These are phyloP conservation scores for Sporisorium reilianum DNA, from an alignment of 1,284 basidiomycete species.

Conservation along the genomic window DNA sequence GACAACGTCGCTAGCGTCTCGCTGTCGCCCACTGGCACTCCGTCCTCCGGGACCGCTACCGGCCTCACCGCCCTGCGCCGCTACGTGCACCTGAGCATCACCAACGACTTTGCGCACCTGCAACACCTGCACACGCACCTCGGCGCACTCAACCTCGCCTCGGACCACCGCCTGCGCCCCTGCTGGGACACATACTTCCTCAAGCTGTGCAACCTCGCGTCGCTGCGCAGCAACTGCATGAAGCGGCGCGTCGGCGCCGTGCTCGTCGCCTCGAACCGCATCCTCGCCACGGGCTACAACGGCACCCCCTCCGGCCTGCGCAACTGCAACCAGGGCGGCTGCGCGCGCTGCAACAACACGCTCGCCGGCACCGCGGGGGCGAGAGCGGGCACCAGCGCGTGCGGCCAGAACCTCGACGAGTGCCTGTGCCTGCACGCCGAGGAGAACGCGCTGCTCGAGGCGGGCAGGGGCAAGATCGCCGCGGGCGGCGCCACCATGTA, in stretches of 20 bases:
- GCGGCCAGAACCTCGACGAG: constrained; percentile 77
- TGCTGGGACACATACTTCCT: constrained; percentile 69
- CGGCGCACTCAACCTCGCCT: constrained; percentile 78
- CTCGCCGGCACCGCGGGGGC: constrained; percentile 1
- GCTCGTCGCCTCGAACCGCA: constrained; percentile 82
- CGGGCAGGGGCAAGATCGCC: constrained; percentile 75
- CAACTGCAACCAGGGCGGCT: constrained; percentile 69
- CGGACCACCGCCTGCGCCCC: constrained; percentile 80
- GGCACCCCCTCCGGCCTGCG: constrained; percentile 89
- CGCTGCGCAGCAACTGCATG: constrained; percentile 75
- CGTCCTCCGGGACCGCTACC: not conserved
- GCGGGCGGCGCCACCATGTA: constrained; percentile 82
- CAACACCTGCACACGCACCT: constrained; percentile 76
- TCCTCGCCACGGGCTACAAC: constrained; percentile 98
- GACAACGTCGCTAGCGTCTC: constrained; percentile 17
- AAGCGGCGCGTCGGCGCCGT: constrained; percentile 95
- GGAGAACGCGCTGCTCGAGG: constrained; percentile 95
- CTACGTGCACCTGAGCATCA: constrained; percentile 75
- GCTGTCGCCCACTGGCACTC: not conserved
- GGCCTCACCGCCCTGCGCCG: constrained; percentile 29
- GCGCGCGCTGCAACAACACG: constrained; percentile 63
- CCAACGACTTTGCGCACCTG: constrained; percentile 78
- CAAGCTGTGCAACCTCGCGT: constrained; percentile 65
- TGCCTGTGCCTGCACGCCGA: constrained; percentile 98
- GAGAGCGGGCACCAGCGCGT: constrained; percentile 41